phyloP scores from a whole-genome alignment of 2,329 filamentous ascomycete species.

The Diaporthe sp. region DNA sequence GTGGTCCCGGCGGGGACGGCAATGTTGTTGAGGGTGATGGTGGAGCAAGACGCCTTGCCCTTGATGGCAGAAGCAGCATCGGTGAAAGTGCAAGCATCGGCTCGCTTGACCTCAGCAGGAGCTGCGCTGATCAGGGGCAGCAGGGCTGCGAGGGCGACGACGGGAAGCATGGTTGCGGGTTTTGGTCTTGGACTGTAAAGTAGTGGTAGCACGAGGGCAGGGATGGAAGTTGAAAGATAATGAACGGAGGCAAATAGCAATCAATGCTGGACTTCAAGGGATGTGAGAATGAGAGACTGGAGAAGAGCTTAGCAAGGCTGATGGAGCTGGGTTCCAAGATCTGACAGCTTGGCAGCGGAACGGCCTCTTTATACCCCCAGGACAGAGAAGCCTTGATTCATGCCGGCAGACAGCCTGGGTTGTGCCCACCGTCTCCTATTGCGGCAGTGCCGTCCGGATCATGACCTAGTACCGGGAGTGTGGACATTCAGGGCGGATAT shows the following conservation, averaged over 20 bases:
- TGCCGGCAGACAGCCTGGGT: not conserved
- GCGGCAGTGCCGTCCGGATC: slow-evolving; percentile 18
- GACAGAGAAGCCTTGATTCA: not conserved
- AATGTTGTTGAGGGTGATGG: slow-evolving; percentile 54
- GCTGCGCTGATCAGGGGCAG: slow-evolving; percentile 31
- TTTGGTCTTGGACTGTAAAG: not conserved
- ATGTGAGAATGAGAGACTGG: slow-evolving; percentile 19
- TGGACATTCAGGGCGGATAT: slow-evolving; percentile 21
- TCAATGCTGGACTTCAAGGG: slow-evolving; percentile 25
- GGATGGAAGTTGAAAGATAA: not conserved
- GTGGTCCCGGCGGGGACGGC: slow-evolving; percentile 53
- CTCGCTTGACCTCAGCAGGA: slow-evolving; percentile 32
- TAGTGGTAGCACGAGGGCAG: not conserved
- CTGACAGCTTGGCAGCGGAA: slow-evolving; percentile 10
- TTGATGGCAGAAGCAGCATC: slow-evolving; percentile 60
- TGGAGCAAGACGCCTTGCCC: slow-evolving; percentile 57
- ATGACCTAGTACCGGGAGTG: not conserved
- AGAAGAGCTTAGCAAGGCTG: slow-evolving; percentile 27
- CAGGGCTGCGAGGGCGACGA: slow-evolving; percentile 31
- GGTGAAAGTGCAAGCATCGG: slow-evolving; percentile 65
- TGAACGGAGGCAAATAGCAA: not conserved
- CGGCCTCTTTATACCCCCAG: not conserved
- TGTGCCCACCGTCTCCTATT: not conserved
- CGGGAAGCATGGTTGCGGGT: slow-evolving; percentile 22
- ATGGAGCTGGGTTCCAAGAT: not conserved